Evolutionary conservation across 768 basidiomycete genomes (phyloP), one percentile per base, ranked within the genome.

Genomic region (Suillus lakei): DNA sequence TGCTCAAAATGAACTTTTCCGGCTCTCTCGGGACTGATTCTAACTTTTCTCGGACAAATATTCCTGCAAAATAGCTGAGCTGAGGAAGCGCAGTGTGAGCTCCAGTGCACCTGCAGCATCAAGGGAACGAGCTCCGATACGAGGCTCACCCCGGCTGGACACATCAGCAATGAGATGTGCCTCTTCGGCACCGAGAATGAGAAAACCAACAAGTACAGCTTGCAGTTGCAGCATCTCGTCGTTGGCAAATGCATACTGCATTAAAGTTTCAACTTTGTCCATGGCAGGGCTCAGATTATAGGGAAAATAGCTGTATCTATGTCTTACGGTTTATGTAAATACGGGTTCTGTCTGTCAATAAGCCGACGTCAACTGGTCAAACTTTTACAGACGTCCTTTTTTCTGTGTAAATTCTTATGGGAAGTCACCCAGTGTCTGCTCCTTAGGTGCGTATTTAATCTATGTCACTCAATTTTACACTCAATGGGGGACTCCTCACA

Each of bases 41-140:
- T 34, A 34, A 34, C 32, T 34, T 34, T 34, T 4, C 32, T 34
- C 3, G 32, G 5, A 34, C 32, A 34, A 34, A 34, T 34, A 8
- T 8, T 34, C 32, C 32, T 34, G 4, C 32, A 34, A 70, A 77
- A 83, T 83, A 1, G 60, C 64, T 0, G 82, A 83, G 48, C 71
- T 73, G 10, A 84, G 73, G 21, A 72, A 83, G 60, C 85, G 82
- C 1, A 84, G 73, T 4, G 76, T 62, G 5, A 82, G 76, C 2
- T 82, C 80, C 2, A 85, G 72, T 1, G 76, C 82, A 56, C 82
- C 80, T 23, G 71, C 70, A 18, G 79, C 77, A 66, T 68, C 63
- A 23, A 41, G 41, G 16, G 41, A 41, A 41, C 18, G 16, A 41
- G 41, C 41, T 41, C 41, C 41, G 6, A 41, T 41, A 18, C 16